phyloP scores from a whole-genome alignment of 192 early-diverging fungal species.

The Coemansia sp. region DNA sequence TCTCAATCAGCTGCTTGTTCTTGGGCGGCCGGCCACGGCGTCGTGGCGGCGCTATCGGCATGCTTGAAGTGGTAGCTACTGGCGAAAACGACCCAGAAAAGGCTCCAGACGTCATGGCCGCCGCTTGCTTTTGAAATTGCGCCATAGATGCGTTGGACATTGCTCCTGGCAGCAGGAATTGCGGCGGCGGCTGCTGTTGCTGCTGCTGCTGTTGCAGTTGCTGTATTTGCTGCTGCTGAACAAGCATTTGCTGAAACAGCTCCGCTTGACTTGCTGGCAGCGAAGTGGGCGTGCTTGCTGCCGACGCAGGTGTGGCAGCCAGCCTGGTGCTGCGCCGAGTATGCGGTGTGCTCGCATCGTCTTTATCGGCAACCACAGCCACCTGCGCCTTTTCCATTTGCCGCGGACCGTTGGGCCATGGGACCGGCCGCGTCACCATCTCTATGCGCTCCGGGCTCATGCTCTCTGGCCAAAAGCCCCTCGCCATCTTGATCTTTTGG shows the following conservation, averaged over 20 bases:
- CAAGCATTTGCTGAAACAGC: conserved; percentile 33
- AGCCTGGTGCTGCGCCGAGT: conserved; percentile 30
- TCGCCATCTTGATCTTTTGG: conserved; percentile 35
- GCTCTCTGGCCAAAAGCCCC: conserved; percentile 27
- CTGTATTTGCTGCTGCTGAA: conserved; percentile 13
- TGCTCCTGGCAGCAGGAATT: conserved; percentile 10
- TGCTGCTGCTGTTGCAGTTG: background rate
- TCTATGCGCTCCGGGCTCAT: conserved; percentile 31
- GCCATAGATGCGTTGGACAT: conserved; percentile 5
- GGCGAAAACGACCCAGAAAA: background rate
- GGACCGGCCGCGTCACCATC: conserved; percentile 30
- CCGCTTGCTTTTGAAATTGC: background rate
- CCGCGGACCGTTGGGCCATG: conserved; percentile 26
- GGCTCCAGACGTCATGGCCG: background rate
- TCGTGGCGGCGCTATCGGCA: conserved; percentile 17
- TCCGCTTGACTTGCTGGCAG: conserved; percentile 17
- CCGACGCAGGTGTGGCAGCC: conserved; percentile 15
- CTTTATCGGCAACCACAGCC: conserved; percentile 5
- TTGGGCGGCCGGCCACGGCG: conserved; percentile 48
- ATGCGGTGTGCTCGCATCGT: conserved; percentile 19
- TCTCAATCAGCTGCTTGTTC: conserved; percentile 49
- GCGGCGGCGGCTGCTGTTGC: conserved; percentile 12
- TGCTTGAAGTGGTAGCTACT: background rate
- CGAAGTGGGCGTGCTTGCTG: background rate
- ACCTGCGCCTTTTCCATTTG: conserved; percentile 24